Base-by-base conservation (phyloP, 2,329 filamentous ascomycete species). In the Monilinia fructigena region DNA sequence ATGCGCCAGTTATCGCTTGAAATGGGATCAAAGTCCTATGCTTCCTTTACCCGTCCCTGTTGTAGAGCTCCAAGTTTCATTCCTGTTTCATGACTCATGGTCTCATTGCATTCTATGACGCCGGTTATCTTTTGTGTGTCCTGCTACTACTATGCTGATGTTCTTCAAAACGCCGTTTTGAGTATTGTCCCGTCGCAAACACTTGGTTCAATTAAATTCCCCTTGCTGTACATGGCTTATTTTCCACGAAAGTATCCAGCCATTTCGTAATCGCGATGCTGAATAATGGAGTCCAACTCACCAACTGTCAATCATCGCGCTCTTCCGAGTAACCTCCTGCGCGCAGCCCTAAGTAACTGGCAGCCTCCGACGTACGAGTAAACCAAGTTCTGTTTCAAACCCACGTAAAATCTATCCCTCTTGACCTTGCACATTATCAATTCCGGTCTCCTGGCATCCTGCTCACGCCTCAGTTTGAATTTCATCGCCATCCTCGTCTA, bases 361-460 rank as follows among this genome's bases (percentile, higher is more conserved):
- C 35, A 45, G 2, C 73, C 73, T 60, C 74, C 67, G 16, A 75
- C 70, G 48, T 63, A 66, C 26, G 55, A 53, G 18, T 66, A 66
- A 14, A 66, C 45, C n/a, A 63, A 45, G 48, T 66, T 52, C 31
- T 66, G 64, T 48, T 47, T 62, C 18, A 66, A 45, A 23, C 64
- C 58, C 12, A 66, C 56, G 26, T 63, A 63, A 42, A 71, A 74
- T 28, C 66, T 63, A 67, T 75, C 73, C 58, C 74, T 69, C 66
- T 72, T 75, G 2, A 75, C 73, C 55, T 71, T 74, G n/a, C 72
- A 71, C 50, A 74, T 68, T 5, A 56, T 64, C 23, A 75, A 68
- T n/a, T 67, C 69, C 12, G 72, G 72, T 14, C 67, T 66, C 28
- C 55, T 60, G 23, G 63, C 47, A 18, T 42, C 55, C 28, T 56